Evolutionary conservation across 352 stramenopile species (phyloP), one percentile per base, ranked within the genome.

Genomic region (Pythium phragmitis): DNA sequence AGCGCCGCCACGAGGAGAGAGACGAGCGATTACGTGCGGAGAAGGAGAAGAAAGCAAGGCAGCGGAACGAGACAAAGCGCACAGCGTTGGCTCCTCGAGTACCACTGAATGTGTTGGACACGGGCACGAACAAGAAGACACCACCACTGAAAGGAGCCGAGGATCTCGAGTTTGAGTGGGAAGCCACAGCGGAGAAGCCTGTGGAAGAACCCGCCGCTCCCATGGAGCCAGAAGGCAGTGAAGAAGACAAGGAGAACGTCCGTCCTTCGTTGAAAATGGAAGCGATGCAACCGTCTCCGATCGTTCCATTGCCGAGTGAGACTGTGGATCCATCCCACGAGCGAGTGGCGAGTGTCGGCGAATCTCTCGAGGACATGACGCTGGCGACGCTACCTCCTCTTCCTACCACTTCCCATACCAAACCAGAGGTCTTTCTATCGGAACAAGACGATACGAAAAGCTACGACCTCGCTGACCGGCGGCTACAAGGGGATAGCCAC

Each of bases 91-190:
- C n/a, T 3, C 13, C 39, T 9, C 39, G 34, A 13, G 7, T 11
- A 39, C 7, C 11, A 39, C 7, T 12, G 8, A 46, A 2, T 7
- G 16, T 46, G 9, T 17, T 8, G 9, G 17, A 4, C 7, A 16
- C 39, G 14, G 13, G 26, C 26, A 30, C 21, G 14, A 36, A 74
- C 28, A 54, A 71, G 37, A 65, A 67, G 36, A 68, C 68, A 16
- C n/a, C 51, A 34, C 14, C 34, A 33, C 8, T 48, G 9, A 23
- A 42, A n/a, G 28, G 52, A 41, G 59, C 59, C 13, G 23, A 58
- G 2, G 52, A 68, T 46, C 61, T 68, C 4, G 61, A 68, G 6
- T 53, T 68, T 33, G 53, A 58, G 9, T 60, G 51, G 45, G 16
- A 42, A 34, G 34, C 45, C 9, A 55, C 39, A 34, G 36, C 53